Conservation (phyloP, 495 filamentous ascomycete species). For the Penicillium verhagenii region DNA sequence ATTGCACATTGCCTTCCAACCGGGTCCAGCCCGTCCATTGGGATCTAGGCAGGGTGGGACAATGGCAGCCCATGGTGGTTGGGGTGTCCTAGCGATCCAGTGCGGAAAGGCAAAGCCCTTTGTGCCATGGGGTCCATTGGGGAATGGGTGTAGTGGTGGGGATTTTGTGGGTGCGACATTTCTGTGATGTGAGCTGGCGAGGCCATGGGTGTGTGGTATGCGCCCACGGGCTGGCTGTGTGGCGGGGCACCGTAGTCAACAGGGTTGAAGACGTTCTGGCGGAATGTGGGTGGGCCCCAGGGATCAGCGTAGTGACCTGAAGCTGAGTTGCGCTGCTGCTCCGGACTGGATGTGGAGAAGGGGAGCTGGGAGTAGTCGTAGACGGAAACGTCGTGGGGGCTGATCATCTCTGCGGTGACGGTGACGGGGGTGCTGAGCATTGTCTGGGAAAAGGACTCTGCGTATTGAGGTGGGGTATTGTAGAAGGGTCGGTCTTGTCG, state of each 20-base stretch:
- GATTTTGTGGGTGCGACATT: constrained; percentile 23
- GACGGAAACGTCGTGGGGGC: constrained; percentile 31
- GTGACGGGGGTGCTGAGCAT: constrained; percentile 34
- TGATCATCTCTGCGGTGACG: constrained; percentile 29
- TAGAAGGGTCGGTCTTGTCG: constrained; percentile 36
- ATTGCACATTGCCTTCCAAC: constrained; percentile 9
- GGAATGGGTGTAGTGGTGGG: constrained; percentile 29
- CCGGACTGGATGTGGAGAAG: constrained; percentile 29
- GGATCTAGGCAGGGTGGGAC: constrained; percentile 23
- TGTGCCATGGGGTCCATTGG: constrained; percentile 21
- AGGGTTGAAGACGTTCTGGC: constrained; percentile 40
- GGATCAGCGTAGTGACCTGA: constrained; percentile 30
- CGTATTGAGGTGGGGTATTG: constrained; percentile 30
- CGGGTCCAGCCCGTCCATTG: constrained; percentile 24
- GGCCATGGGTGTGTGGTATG: constrained; percentile 36
- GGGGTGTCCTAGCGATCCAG: constrained; percentile 34
- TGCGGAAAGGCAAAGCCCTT: constrained; percentile 32
- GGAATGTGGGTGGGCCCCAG: constrained; percentile 39
- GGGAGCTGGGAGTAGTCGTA: constrained; percentile 35
- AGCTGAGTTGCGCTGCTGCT: constrained; percentile 21
- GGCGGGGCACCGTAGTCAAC: constrained; percentile 32
- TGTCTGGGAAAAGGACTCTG: constrained; percentile 33
- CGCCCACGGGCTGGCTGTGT: constrained; percentile 25
- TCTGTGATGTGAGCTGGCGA: constrained; percentile 29
- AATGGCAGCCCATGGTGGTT: constrained; percentile 29